phyloP scores from a whole-genome alignment of 2,329 filamentous ascomycete genomes.

The Microsporum ferrugineum region DNA sequence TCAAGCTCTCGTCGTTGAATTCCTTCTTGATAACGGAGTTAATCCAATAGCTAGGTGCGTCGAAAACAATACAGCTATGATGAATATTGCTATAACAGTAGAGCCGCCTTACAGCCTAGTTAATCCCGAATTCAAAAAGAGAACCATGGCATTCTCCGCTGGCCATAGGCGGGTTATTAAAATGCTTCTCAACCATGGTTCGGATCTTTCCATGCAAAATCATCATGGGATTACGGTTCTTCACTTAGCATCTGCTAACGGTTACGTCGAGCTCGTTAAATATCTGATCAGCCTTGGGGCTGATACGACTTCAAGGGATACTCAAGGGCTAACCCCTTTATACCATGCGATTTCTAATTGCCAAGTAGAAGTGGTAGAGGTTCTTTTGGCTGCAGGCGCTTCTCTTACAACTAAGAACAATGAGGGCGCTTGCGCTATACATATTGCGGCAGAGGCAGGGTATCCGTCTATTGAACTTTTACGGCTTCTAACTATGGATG shows the following conservation, averaged over 20 bases:
- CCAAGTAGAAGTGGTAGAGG: background rate
- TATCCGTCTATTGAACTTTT: background rate
- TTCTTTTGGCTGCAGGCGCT: background rate
- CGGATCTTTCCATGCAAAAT: background rate
- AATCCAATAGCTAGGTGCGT: background rate
- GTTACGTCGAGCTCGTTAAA: background rate
- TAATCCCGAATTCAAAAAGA: background rate
- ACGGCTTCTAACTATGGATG: background rate
- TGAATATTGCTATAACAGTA: background rate
- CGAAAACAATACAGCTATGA: background rate
- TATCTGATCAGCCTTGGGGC: background rate
- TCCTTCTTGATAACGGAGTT: conserved; percentile 1
- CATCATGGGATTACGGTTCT: background rate
- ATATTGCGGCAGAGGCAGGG: conserved; percentile 2
- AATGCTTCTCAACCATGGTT: background rate
- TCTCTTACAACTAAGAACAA: background rate
- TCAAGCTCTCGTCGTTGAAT: background rate
- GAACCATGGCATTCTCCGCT: background rate
- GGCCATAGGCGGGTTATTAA: background rate
- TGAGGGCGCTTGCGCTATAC: background rate
- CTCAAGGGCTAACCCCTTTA: background rate
- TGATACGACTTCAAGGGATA: background rate
- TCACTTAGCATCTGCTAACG: background rate
- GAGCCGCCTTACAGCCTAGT: background rate
- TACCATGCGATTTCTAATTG: background rate